These are phyloP conservation scores for Phytophthora pistaciae DNA, from an alignment of 352 stramenopile species.

Conservation along the genomic window DNA sequence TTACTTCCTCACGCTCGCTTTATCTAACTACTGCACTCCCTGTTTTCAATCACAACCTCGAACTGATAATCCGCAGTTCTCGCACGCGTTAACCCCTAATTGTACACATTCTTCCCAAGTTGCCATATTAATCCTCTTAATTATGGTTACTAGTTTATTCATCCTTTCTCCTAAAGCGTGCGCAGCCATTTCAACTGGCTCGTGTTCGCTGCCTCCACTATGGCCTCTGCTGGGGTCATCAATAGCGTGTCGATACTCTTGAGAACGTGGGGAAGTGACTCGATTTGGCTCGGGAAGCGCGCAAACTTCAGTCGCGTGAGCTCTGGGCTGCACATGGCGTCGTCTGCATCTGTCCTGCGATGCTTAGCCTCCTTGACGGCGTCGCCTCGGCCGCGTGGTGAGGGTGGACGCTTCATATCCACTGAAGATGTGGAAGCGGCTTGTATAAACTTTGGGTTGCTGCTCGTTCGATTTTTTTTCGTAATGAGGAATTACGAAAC, in stretches of 20 bases:
- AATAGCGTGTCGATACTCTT: not conserved
- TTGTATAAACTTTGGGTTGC: too few relatives aligned
- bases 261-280: not conserved
- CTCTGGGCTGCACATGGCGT: not conserved
- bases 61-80: too few relatives aligned
- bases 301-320: not conserved
- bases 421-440: not conserved
- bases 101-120: too few relatives aligned
- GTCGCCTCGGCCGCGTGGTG: not conserved
- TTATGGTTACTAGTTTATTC: too few relatives aligned
- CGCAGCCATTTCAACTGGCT: not conserved
- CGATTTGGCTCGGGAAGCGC: not conserved
- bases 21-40: too few relatives aligned
- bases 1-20: too few relatives aligned
- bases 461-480: too few relatives aligned
- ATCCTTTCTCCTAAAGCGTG: not conserved
- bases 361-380: not conserved
- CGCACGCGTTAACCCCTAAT: too few relatives aligned
- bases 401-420: not conserved
- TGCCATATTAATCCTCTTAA: not conserved
- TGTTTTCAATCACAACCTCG: too few relatives aligned
- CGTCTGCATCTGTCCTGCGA: not conserved
- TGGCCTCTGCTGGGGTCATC: not conserved
- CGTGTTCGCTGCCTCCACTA: not conserved
- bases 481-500: too few relatives aligned